A percentile compares a stretch with the other conserved stretches of the same genome.
Evolutionary conservation across 495 filamentous ascomycete species (phyloP).

Genomic region (Penicillium roqueforti): DNA sequence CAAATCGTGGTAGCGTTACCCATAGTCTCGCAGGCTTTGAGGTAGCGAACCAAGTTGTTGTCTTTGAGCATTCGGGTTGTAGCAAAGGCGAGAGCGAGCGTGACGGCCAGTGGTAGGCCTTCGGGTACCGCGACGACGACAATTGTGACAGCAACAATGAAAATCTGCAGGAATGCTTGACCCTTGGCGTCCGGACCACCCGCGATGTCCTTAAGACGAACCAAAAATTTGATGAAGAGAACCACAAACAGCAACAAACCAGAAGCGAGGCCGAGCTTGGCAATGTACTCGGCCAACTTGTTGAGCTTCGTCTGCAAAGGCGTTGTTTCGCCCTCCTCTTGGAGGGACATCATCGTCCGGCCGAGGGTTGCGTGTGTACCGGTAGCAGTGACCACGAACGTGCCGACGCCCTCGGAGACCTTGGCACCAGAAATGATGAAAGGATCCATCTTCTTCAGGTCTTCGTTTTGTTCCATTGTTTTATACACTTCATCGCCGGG

Average conservation of each 20-base stretch:
- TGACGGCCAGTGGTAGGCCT: conserved; percentile 88
- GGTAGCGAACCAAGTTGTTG: conserved; percentile 85
- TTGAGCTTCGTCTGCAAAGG: conserved; percentile 94
- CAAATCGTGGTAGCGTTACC: conserved; percentile 95
- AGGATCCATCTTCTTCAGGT: conserved; percentile 79
- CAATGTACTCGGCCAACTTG: conserved; percentile 85
- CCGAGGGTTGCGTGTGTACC: conserved; percentile 87
- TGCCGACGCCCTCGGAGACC: conserved; percentile 86
- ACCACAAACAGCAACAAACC: conserved; percentile 83
- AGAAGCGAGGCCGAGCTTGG: conserved; percentile 81
- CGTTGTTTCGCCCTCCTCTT: conserved; percentile 85
- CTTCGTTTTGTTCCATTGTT: conserved; percentile 72
- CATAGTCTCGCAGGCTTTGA: conserved; percentile 98
- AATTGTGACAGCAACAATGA: conserved; percentile 92
- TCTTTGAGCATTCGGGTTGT: conserved; percentile 94
- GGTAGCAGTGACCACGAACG: conserved; percentile 80
- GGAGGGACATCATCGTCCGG: conserved; percentile 90
- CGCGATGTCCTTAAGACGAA: conserved; percentile 51
- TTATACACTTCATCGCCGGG: conserved; percentile 72
- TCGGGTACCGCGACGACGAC: conserved; percentile 95
- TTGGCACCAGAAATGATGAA: conserved; percentile 92
- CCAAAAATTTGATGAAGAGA: conserved; percentile 88
- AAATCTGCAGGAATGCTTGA: conserved; percentile 83
- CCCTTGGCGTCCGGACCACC: conserved; percentile 68
- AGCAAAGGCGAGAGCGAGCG: conserved; percentile 87